Evolutionary conservation across 179 eudicot species (phyloP).

Genomic region (Silene vulgaris): DNA sequence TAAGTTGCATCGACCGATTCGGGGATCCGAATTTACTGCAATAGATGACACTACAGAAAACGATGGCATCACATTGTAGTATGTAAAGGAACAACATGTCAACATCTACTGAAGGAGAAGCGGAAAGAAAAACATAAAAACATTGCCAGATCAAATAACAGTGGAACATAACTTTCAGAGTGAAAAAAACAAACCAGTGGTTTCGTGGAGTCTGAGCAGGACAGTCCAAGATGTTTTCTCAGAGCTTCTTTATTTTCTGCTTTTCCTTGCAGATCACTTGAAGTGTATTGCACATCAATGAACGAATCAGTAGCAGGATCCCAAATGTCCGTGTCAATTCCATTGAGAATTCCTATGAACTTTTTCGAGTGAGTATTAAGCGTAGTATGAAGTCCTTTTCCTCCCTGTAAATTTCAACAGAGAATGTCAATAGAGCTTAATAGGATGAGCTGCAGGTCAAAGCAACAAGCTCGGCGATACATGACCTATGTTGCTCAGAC

Average conservation of each 20-base stretch:
- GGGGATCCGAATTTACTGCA: background rate
- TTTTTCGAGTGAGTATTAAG: slow-evolving; percentile 71
- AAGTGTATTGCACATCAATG: slow-evolving; percentile 67
- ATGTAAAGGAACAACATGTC: background rate
- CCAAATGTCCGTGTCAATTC: slow-evolving; percentile 93
- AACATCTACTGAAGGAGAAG: background rate
- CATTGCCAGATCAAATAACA: slow-evolving; percentile 3
- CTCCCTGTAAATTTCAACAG: slow-evolving; percentile 47
- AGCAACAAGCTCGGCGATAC: slow-evolving; percentile 11
- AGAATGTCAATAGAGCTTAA: slow-evolving; percentile 13
- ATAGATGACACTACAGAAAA: too few species aligned
- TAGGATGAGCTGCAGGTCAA: background rate
- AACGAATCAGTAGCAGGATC: slow-evolving; percentile 80
- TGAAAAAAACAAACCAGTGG: slow-evolving; percentile 69
- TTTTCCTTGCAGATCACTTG: slow-evolving; percentile 70
- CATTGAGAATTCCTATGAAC: slow-evolving; percentile 86
- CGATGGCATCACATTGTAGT: background rate
- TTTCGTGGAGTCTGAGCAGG: slow-evolving; percentile 42
- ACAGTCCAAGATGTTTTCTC: slow-evolving; percentile 64
- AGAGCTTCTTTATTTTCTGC: slow-evolving; percentile 72
- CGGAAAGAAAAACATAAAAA: background rate
- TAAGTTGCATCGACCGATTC: too few species aligned
- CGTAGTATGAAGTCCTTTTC: slow-evolving; percentile 78
- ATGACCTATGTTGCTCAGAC: too few species aligned
- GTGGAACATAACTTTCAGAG: background rate